phyloP scores from a whole-genome alignment of 176 grass and related monocot genomes.

The Aegilops umbellulata region DNA sequence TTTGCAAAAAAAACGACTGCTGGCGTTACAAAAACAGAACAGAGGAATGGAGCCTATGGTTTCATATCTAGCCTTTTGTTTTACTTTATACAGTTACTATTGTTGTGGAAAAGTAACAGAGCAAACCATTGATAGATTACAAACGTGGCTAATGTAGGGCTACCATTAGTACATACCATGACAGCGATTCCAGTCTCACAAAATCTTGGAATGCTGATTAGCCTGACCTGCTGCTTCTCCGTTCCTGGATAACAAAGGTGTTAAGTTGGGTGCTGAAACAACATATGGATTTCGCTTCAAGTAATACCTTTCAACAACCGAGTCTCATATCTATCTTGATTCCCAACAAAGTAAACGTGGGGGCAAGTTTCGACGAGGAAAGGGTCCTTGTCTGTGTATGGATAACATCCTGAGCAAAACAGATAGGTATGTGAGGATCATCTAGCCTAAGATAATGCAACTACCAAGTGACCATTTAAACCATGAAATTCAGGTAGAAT shows the following conservation, averaged over 20 bases:
- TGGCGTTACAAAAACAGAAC: no score
- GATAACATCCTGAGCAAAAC: conserved; percentile 76
- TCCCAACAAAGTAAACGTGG: conserved; percentile 90
- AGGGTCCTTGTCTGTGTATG: conserved; percentile 96
- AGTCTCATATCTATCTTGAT: conserved; percentile 94
- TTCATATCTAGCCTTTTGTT: no score
- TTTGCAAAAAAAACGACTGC: no score
- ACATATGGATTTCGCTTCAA: conserved; percentile 6
- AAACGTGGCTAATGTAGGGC: neutral
- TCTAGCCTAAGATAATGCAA: neutral
- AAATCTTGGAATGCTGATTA: conserved; percentile 91
- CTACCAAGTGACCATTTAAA: neutral
- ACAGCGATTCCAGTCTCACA: conserved; percentile 80
- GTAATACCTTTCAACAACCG: conserved; percentile 62
- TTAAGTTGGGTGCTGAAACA: conserved; percentile 2
- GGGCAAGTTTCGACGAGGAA: conserved; percentile 91
- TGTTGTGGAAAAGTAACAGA: neutral
- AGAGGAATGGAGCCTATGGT: no score
- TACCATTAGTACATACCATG: conserved; percentile 57
- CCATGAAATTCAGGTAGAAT: neutral
- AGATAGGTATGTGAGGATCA: neutral
- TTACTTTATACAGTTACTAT: neutral
- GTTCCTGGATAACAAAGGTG: conserved; percentile 56
- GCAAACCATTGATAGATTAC: neutral
- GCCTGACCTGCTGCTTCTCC: conserved; percentile 75